Evolutionary conservation across 78 protist species (phyloP), one percentile per base, ranked within the genome.

Genomic region (Dictyostelium citrinum): DNA sequence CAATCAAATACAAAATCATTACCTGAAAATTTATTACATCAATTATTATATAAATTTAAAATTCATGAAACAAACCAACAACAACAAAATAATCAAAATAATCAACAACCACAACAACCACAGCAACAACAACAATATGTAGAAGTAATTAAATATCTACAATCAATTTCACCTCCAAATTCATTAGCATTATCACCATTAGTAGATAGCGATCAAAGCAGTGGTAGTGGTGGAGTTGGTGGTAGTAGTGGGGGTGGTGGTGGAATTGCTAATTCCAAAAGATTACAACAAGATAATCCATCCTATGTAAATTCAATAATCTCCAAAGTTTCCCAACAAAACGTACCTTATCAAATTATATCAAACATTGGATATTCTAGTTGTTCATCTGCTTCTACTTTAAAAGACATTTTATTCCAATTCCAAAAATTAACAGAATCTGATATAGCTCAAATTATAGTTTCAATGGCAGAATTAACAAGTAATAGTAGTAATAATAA

Each of bases 1-100:
- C 88, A 82, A 46, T 27, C 95, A 31, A 72, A 51, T 51, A 75
- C 84, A 17, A 91, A 91, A 75, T 91, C 95, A 35, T 37, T 91
- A 51, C 95, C 95, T 46, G 95, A 91, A 64, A 91, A 91, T 61
- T 51, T 77, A 24, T 60, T 91, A 58, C 91, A 91, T 39, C 86
- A 91, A 78, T 55, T 91, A 55, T 71, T 91, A 24, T 81, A 45
- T 76, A 91, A 83, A 51, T 79, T 83, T 31, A 88, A 82, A 24
- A 49, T 46, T 17, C 95, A 64, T 5, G 80, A 90, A 76, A 27
- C 43, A 64, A 33, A 77, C 16, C 55, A 27, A 46, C 14, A 22
- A 43, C 39, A 29, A 81, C 41, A 22, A 33, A 4, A 55, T 58
- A 1, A 51, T 55, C 68, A 58, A 58, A 3, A 58, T 3, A 7